A percentile compares a stretch with the other conserved stretches of the same genome.
These are phyloP conservation scores for Suhomyces guaymorum DNA, from an alignment of 1,139 yeast species.

Conservation along the genomic window DNA sequence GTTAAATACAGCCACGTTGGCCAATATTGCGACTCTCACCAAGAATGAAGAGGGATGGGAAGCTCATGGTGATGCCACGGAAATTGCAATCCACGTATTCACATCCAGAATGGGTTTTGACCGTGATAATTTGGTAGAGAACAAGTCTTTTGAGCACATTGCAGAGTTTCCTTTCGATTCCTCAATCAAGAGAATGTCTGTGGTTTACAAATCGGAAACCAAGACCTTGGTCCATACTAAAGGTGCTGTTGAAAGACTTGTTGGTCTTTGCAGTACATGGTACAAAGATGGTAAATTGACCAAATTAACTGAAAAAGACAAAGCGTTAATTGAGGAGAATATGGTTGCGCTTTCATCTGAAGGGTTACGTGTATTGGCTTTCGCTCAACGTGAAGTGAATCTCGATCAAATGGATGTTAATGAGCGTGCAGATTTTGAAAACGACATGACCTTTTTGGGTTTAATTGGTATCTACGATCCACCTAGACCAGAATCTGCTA, in stretches of 20 bases:
- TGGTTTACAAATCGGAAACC: slow-evolving; percentile 48
- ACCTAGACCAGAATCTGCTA: slow-evolving; percentile 72
- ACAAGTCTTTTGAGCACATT: slow-evolving; percentile 40
- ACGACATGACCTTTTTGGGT: slow-evolving; percentile 60
- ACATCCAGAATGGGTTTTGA: slow-evolving; percentile 54
- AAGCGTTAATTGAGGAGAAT: slow-evolving; percentile 49
- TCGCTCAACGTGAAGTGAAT: slow-evolving; percentile 48
- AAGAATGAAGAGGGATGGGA: slow-evolving; percentile 56
- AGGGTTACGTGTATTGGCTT: slow-evolving; percentile 75
- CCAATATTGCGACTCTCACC: slow-evolving; percentile 65
- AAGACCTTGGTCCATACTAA: slow-evolving; percentile 55
- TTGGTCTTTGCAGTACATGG: slow-evolving; percentile 61
- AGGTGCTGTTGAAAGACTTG: slow-evolving; percentile 78
- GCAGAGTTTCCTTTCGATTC: slow-evolving; percentile 81
- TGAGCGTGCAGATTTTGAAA: slow-evolving; percentile 56
- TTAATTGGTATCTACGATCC: slow-evolving; percentile 83
- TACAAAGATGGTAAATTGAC: slow-evolving; percentile 34
- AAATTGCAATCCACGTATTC: slow-evolving; percentile 78
- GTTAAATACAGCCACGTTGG: slow-evolving; percentile 64
- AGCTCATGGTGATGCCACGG: slow-evolving; percentile 85
- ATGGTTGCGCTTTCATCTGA: slow-evolving; percentile 65
- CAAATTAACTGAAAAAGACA: slow-evolving; percentile 45
- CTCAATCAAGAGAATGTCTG: slow-evolving; percentile 72
- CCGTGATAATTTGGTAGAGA: slow-evolving; percentile 45
- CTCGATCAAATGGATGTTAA: slow-evolving; percentile 21